Conservation (phyloP, 257 asterid species). For the Agastache rugosa region DNA sequence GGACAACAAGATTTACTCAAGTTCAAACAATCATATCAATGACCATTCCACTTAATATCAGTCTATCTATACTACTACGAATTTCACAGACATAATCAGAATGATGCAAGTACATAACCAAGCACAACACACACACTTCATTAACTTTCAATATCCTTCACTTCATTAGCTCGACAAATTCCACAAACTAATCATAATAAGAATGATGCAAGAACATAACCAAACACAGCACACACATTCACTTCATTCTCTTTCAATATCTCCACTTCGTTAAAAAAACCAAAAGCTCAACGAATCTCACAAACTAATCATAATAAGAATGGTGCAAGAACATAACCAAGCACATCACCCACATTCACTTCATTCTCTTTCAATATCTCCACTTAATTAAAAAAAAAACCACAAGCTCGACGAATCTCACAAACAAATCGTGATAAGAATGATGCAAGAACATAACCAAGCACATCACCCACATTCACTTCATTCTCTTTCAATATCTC, state of each 20-base stretch:
- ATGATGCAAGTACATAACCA: background rate
- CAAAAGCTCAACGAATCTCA: too few relatives aligned
- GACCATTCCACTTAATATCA: background rate
- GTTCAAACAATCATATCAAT: background rate
- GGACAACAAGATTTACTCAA: background rate
- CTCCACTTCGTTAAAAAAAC: background rate
- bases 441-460: background rate
- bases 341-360: background rate
- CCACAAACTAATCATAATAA: background rate
- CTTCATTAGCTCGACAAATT: background rate
- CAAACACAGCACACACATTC: background rate
- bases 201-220: background rate
- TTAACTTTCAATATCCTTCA: background rate
- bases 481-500: background rate
- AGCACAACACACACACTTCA: background rate
- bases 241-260: background rate
- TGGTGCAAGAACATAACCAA: too few relatives aligned
- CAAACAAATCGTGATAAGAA: background rate
- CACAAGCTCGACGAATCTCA: background rate
- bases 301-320: too few relatives aligned
- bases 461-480: background rate
- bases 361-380: background rate
- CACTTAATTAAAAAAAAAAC: background rate
- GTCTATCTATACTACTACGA: background rate
- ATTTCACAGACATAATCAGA: background rate